Evolutionary conservation across 1,284 basidiomycete species (phyloP).

Genomic region (Rhodotorula mucilaginosa): DNA sequence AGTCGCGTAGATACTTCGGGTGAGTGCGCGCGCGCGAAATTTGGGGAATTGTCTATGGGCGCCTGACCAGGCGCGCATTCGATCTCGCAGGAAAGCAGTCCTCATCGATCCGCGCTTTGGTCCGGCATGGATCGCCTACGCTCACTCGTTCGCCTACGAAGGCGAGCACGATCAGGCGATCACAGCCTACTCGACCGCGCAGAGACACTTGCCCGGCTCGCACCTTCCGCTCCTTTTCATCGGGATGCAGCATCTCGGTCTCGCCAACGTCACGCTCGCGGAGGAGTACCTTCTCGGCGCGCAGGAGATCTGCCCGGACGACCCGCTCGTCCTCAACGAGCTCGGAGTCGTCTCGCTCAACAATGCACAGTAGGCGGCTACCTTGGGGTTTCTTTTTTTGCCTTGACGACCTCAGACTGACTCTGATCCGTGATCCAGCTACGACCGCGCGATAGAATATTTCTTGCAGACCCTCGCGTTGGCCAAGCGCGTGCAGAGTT

Average conservation of each 20-base stretch:
- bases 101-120: constrained; percentile 95
- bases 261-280: constrained; percentile 78
- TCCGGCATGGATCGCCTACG: constrained; percentile 96
- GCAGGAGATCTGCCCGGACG: constrained; percentile 71
- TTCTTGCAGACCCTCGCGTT: constrained; percentile 71
- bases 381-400: background rate
- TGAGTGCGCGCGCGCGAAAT: constrained; percentile 47
- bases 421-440: constrained; percentile 54
- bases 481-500: constrained; percentile 77
- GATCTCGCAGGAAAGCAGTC: constrained; percentile 72
- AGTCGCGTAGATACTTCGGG: constrained; percentile 90
- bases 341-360: constrained; percentile 88
- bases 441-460: constrained; percentile 64
- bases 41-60: no score
- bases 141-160: constrained; percentile 93
- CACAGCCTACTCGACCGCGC: constrained; percentile 94
- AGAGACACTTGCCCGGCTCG: constrained; percentile 91
- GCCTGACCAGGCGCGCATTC: background rate
- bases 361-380: constrained; percentile 66
- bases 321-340: constrained; percentile 89
- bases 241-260: constrained; percentile 94
- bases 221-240: constrained; percentile 93
- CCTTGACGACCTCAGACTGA: background rate
- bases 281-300: constrained; percentile 83
- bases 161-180: constrained; percentile 98